phyloP scores from a whole-genome alignment of 2,329 filamentous ascomycete species.

The Laburnicola sp. region DNA sequence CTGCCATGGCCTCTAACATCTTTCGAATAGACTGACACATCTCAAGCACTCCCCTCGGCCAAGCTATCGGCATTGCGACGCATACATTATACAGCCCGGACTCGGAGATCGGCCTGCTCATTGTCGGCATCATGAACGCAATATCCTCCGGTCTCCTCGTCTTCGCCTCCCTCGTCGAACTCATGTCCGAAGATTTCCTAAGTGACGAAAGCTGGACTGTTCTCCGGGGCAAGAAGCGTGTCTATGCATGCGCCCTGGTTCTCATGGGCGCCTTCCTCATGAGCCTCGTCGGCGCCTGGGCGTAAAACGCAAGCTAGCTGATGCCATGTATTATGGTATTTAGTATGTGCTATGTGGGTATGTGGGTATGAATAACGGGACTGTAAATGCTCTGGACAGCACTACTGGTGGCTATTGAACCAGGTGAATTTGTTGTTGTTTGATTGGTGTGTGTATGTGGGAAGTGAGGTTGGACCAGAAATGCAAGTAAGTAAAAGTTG shows the following conservation, averaged over 20 bases:
- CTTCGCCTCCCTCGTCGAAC: constrained; percentile 81
- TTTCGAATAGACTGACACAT: constrained; percentile 45
- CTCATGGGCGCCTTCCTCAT: constrained; percentile 67
- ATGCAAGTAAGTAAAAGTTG: too few relatives aligned
- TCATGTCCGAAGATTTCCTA: constrained; percentile 82
- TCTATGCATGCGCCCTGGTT: constrained; percentile 66
- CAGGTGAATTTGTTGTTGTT: too few relatives aligned
- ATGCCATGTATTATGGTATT: too few relatives aligned
- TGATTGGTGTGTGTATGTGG: too few relatives aligned
- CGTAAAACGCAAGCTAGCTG: constrained; percentile 45
- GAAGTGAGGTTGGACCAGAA: too few relatives aligned
- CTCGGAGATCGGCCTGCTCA: constrained; percentile 73
- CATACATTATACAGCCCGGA: constrained; percentile 80
- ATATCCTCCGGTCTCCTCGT: constrained; percentile 78
- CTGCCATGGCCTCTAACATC: background rate
- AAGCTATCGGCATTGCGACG: constrained; percentile 77
- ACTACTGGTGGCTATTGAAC: too few relatives aligned
- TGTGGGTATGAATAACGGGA: too few relatives aligned
- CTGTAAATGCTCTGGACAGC: too few relatives aligned
- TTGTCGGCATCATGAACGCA: constrained; percentile 87
- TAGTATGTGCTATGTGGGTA: too few relatives aligned
- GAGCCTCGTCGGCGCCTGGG: constrained; percentile 74
- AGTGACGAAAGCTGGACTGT: constrained; percentile 73
- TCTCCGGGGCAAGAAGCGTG: constrained; percentile 63
- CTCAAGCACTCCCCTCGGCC: constrained; percentile 70